phyloP scores from a whole-genome alignment of 139 green algal species.

The Tetraselmis striata region DNA sequence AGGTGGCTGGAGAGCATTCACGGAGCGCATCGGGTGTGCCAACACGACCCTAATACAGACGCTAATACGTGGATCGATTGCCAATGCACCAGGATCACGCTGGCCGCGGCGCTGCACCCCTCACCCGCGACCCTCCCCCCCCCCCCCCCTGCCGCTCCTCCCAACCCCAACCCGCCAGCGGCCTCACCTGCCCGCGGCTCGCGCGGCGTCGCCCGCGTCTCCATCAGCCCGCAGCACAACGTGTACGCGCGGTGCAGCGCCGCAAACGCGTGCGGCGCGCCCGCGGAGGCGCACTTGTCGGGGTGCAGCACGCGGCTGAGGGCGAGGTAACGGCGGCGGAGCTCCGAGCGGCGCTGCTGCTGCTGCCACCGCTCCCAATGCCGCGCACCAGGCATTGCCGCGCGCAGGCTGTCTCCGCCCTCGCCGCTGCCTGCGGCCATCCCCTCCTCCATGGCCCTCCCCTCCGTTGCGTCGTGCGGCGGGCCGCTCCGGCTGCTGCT shows the following conservation, averaged over 20 bases:
- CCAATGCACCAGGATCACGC: no score
- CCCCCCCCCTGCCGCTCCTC: no score
- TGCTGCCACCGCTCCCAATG: constrained; percentile 3
- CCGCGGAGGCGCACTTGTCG: constrained; percentile 54
- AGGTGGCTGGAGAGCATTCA: no score
- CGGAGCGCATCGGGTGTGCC: no score
- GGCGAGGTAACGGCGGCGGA: constrained; percentile 31
- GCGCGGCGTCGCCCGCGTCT: no score
- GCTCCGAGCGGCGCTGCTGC: background rate
- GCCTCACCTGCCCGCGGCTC: no score
- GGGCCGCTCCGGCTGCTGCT: background rate
- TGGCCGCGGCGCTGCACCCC: no score
- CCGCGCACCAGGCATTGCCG: background rate
- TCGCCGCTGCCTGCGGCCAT: background rate
- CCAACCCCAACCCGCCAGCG: no score
- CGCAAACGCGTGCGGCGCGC: constrained; percentile 50
- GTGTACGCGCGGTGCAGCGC: constrained; percentile 30
- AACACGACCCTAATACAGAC: no score
- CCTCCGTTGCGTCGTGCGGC: background rate
- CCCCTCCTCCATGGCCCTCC: background rate
- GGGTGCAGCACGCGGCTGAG: constrained; percentile 66
- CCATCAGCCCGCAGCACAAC: constrained; percentile 14
- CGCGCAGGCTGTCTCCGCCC: no score
- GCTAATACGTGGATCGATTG: no score
- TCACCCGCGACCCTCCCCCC: no score